Conservation (phyloP, 2,329 filamentous ascomycete species). For the Diaporthe longicolla region DNA sequence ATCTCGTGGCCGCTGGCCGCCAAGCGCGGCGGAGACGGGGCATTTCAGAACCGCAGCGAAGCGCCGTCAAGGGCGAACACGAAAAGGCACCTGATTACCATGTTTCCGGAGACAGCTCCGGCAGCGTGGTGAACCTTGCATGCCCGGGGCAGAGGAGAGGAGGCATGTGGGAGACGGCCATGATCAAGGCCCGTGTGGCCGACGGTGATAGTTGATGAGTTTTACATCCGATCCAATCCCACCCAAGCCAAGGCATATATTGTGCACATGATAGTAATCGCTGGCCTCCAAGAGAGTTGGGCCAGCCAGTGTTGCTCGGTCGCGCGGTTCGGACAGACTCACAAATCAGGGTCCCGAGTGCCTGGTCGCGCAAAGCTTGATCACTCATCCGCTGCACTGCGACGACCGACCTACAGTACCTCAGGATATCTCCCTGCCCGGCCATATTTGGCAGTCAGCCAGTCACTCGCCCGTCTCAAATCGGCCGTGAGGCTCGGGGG, state of each 20-base stretch:
- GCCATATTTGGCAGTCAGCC: constrained; percentile 8
- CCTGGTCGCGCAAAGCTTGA: constrained; percentile 28
- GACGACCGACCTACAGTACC: too few relatives aligned
- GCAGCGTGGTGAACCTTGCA: background rate
- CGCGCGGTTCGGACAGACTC: constrained; percentile 22
- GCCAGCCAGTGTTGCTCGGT: constrained; percentile 1
- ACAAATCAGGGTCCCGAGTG: background rate
- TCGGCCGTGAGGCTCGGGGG: constrained; percentile 8
- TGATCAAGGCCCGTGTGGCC: background rate
- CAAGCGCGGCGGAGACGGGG: constrained; percentile 17
- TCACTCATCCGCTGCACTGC: background rate
- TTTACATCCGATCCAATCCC: background rate
- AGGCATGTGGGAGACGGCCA: background rate
- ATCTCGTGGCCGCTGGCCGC: constrained; percentile 20
- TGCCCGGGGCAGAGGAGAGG: background rate
- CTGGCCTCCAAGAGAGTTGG: background rate
- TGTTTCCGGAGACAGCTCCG: constrained; percentile 17
- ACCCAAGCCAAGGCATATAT: background rate
- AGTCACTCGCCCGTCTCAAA: constrained; percentile 7
- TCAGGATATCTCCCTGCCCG: background rate
- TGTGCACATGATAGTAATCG: background rate
- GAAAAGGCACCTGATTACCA: background rate
- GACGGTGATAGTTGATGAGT: background rate
- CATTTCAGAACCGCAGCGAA: constrained; percentile 1
- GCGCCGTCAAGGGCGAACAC: constrained; percentile 2